Conservation (phyloP, 257 asterid genomes). For the Apocynum venetum region DNA sequence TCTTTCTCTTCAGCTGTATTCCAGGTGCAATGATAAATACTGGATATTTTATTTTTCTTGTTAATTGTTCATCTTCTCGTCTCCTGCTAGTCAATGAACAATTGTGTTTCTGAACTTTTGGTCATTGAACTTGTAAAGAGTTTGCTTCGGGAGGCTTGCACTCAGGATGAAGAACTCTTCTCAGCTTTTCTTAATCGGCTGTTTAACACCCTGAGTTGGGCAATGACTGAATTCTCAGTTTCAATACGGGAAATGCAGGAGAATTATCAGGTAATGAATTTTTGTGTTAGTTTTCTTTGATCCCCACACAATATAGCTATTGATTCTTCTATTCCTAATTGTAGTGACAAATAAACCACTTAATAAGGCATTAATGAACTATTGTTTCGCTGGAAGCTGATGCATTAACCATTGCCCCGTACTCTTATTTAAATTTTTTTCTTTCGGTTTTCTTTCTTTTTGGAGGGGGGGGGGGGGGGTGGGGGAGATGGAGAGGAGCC, state of each 20-base stretch:
- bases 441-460: too few relatives aligned
- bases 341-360: neutral
- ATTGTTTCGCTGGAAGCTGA: too few relatives aligned
- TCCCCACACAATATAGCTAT: neutral
- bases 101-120: neutral
- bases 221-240: slow-evolving; percentile 95
- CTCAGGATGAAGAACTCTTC: slow-evolving; percentile 56
- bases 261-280: slow-evolving; percentile 57
- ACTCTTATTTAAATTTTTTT: too few relatives aligned
- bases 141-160: slow-evolving; percentile 81
- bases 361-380: neutral
- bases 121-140: slow-evolving; percentile 36
- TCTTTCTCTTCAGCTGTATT: slow-evolving; percentile 72
- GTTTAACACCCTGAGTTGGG: slow-evolving; percentile 92
- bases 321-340: neutral
- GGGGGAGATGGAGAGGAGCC: too few relatives aligned
- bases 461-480: too few relatives aligned
- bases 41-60: slow-evolving; percentile 6
- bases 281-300: neutral
- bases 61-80: neutral
- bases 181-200: slow-evolving; percentile 84
- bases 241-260: slow-evolving; percentile 94
- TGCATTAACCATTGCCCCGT: neutral
- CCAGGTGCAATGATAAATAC: slow-evolving; percentile 43
- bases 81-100: neutral